phyloP scores from a whole-genome alignment of 139 green algal genomes.

The Penium margaritaceum region DNA sequence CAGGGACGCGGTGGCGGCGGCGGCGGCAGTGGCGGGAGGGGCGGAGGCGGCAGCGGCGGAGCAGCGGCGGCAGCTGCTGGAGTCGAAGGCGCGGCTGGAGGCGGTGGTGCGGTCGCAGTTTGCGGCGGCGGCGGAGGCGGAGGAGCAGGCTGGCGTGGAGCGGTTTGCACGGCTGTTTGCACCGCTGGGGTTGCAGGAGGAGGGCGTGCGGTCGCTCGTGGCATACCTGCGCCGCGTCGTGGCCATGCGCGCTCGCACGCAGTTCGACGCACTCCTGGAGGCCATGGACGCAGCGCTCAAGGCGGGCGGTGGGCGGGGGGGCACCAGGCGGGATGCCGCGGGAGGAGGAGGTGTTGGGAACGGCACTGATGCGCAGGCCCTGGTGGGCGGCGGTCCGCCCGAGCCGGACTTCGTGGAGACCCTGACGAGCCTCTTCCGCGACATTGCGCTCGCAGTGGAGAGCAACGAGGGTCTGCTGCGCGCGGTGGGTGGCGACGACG shows the following conservation, averaged over 20 bases:
- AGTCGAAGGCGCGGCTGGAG: slow-evolving; percentile 60
- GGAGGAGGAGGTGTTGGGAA: too few relatives aligned
- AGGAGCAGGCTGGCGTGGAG: slow-evolving; percentile 63
- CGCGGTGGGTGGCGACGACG: slow-evolving; percentile 64
- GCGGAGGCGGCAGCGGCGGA: slow-evolving; percentile 38
- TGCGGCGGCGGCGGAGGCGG: slow-evolving; percentile 51
- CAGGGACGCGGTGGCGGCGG: slow-evolving; percentile 41
- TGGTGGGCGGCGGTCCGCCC: not conserved
- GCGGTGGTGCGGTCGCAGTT: slow-evolving; percentile 57
- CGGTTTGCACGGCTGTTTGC: slow-evolving; percentile 70
- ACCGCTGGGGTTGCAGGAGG: slow-evolving; percentile 64
- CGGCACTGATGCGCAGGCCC: too few relatives aligned
- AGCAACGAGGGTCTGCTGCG: slow-evolving; percentile 64
- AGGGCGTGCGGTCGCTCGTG: slow-evolving; percentile 62
- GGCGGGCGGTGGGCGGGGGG: not conserved
- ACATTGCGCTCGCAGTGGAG: slow-evolving; percentile 70
- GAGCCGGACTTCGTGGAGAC: slow-evolving; percentile 57
- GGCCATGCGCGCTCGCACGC: slow-evolving; percentile 46
- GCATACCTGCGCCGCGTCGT: slow-evolving; percentile 57
- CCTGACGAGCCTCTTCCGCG: slow-evolving; percentile 68
- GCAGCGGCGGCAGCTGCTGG: slow-evolving; percentile 59
- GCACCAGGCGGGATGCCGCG: too few relatives aligned
- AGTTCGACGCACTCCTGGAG: slow-evolving; percentile 56
- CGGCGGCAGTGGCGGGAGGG: slow-evolving; percentile 20
- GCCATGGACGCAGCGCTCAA: slow-evolving; percentile 17